These are phyloP conservation scores for Psilocybe subaeruginosa DNA, from an alignment of 768 basidiomycete species.

Conservation along the genomic window DNA sequence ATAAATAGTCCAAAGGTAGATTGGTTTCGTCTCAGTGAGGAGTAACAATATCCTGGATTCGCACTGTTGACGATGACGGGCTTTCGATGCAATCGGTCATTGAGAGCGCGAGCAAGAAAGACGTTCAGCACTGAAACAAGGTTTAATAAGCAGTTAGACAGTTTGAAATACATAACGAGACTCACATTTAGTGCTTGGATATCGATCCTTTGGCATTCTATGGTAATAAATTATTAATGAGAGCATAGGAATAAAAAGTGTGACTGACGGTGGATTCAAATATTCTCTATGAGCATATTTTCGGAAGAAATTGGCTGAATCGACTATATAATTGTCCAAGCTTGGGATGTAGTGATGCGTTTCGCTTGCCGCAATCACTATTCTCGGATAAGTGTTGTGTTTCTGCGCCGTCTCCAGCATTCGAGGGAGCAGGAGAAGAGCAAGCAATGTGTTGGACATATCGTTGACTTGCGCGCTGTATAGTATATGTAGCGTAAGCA, in stretches of 20 bases:
- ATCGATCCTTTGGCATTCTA: constrained; percentile 1
- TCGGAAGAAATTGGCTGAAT: constrained; percentile 30
- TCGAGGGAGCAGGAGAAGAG: constrained; percentile 43
- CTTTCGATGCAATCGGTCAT: constrained; percentile 29
- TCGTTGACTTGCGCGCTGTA: constrained; percentile 51
- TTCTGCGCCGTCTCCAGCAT: constrained; percentile 40
- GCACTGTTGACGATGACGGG: constrained; percentile 39
- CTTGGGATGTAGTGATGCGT: constrained; percentile 33
- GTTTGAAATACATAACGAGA: no score
- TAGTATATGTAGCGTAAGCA: background rate
- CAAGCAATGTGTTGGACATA: constrained; percentile 41
- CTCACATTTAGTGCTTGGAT: constrained; percentile 17
- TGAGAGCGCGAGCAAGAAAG: constrained; percentile 40
- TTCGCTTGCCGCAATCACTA: constrained; percentile 48
- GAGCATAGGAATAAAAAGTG: background rate
- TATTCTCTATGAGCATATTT: constrained; percentile 34
- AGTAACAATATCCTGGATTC: constrained; percentile 46
- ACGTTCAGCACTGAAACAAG: constrained; percentile 39
- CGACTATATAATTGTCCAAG: constrained; percentile 26
- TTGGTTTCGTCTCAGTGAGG: constrained; percentile 29
- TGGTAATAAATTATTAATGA: background rate
- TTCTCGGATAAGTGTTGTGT: constrained; percentile 32
- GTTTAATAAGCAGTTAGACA: background rate
- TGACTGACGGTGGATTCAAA: constrained; percentile 24
- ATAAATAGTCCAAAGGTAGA: constrained; percentile 16